These are phyloP conservation scores for Neopestalotiopsis clavispora DNA, from an alignment of 2,329 filamentous ascomycete species.

Conservation along the genomic window DNA sequence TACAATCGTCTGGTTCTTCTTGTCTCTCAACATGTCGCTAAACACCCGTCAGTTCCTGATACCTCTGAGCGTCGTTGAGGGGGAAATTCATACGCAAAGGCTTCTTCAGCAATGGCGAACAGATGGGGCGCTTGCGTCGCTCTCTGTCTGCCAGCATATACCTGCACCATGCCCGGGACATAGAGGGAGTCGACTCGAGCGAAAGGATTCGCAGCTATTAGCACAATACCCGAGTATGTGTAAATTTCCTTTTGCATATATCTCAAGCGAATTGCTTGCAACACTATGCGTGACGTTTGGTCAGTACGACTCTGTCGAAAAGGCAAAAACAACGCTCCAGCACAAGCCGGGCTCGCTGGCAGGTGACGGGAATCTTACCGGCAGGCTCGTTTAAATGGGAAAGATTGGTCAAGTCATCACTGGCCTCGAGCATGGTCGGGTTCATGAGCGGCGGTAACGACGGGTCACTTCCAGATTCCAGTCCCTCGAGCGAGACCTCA, in stretches of 20 bases:
- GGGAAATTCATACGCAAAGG: slow-evolving; percentile 76
- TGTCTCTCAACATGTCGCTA: slow-evolving; percentile 95
- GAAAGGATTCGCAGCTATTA: slow-evolving; percentile 98
- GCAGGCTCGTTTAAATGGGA: slow-evolving; percentile 98
- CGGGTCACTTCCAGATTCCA: slow-evolving; percentile 78
- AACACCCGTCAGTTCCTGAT: slow-evolving; percentile 41
- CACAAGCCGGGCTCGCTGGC: background rate
- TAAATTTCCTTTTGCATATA: slow-evolving; percentile 99
- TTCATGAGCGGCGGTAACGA: slow-evolving; percentile 95
- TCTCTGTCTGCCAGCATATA: slow-evolving; percentile 95
- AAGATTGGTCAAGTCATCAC: slow-evolving; percentile 95
- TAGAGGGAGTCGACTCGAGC: slow-evolving; percentile 97
- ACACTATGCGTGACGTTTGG: slow-evolving; percentile 59
- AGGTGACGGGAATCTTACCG: slow-evolving; percentile 59
- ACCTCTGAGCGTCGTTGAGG: background rate
- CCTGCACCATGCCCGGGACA: slow-evolving; percentile 99
- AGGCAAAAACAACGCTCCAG: background rate
- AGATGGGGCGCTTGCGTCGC: slow-evolving; percentile 96
- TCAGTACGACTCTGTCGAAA: slow-evolving; percentile 21
- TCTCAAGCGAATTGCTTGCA: slow-evolving; percentile 96
- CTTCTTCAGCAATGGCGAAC: slow-evolving; percentile 98
- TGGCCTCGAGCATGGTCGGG: slow-evolving; percentile 95
- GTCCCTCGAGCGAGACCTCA: slow-evolving; percentile 75
- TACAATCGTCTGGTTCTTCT: slow-evolving; percentile 96
- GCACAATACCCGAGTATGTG: slow-evolving; percentile 97